phyloP scores from a whole-genome alignment of 2,329 filamentous ascomycete species.

The Talaromyces sp. region DNA sequence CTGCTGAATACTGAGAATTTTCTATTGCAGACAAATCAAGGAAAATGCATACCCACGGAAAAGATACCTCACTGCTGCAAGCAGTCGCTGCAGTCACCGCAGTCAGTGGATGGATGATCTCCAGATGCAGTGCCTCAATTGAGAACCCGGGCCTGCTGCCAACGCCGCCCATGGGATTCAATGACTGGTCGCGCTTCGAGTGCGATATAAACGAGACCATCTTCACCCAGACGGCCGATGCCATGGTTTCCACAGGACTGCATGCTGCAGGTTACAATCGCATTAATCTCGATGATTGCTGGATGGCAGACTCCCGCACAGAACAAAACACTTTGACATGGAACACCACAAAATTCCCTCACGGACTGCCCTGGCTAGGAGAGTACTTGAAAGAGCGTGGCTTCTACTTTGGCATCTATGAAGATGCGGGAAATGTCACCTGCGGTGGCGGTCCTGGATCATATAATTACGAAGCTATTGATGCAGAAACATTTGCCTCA shows the following conservation, averaged over 20 bases:
- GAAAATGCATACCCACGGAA: background rate
- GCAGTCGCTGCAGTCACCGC: slow-evolving; percentile 5
- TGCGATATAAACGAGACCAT: slow-evolving; percentile 51
- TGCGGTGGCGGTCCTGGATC: slow-evolving; percentile 48
- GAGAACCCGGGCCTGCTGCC: slow-evolving; percentile 30
- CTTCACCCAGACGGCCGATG: slow-evolving; percentile 49
- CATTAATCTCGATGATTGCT: slow-evolving; percentile 51
- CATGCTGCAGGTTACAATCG: slow-evolving; percentile 39
- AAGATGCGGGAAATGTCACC: slow-evolving; percentile 46
- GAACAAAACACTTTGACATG: slow-evolving; percentile 42
- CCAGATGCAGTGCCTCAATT: slow-evolving; percentile 23
- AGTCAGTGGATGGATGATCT: slow-evolving; percentile 14
- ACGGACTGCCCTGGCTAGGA: slow-evolving; percentile 46
- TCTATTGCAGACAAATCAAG: background rate
- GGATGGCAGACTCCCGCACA: slow-evolving; percentile 40
- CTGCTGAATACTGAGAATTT: background rate
- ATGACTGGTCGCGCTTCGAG: slow-evolving; percentile 52
- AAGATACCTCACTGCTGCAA: slow-evolving; percentile 2
- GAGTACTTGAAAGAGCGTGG: slow-evolving; percentile 40
- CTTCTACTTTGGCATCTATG: slow-evolving; percentile 50
- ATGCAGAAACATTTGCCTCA: slow-evolving; percentile 40
- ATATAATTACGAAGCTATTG: slow-evolving; percentile 42
- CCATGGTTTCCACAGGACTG: slow-evolving; percentile 46
- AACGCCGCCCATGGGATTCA: slow-evolving; percentile 54
- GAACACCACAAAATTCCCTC: slow-evolving; percentile 45